Percentiles rank a stretch among this genome's conserved stretches.
phyloP scores from a whole-genome alignment of 2,329 filamentous ascomycete genomes.

The Colletotrichum kahawae region DNA sequence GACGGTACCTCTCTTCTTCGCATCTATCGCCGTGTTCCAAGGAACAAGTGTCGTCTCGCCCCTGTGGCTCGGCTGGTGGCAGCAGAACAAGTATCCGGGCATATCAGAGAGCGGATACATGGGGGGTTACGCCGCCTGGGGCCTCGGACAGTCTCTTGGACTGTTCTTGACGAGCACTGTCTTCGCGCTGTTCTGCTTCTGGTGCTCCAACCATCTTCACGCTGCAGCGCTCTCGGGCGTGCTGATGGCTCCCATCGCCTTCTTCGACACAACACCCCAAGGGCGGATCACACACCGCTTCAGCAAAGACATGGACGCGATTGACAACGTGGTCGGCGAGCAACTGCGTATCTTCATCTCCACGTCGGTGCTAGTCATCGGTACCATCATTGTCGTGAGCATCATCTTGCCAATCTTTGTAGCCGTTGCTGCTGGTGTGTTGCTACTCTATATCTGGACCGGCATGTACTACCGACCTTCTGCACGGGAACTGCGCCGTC shows the following conservation, averaged over 20 bases:
- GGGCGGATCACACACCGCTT: too few relatives aligned
- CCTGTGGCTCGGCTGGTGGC: not conserved
- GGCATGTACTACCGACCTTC: not conserved
- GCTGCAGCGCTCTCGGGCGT: not conserved
- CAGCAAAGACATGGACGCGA: too few relatives aligned
- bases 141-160: not conserved
- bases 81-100: not conserved
- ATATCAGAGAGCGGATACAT: not conserved
- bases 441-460: not conserved
- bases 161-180: not conserved
- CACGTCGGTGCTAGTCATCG: too few relatives aligned
- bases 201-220: not conserved
- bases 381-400: too few relatives aligned
- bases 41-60: not conserved
- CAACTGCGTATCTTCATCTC: too few relatives aligned
- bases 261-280: too few relatives aligned
- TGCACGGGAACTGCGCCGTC: not conserved
- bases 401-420: not conserved
- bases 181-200: not conserved
- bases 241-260: not conserved
- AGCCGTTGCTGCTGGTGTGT: not conserved
- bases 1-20: not conserved
- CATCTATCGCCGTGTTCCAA: not conserved
- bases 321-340: too few relatives aligned
- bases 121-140: not conserved